Evolutionary conservation across 305 asterid species (phyloP).

Genomic region (Plantago rigida): DNA sequence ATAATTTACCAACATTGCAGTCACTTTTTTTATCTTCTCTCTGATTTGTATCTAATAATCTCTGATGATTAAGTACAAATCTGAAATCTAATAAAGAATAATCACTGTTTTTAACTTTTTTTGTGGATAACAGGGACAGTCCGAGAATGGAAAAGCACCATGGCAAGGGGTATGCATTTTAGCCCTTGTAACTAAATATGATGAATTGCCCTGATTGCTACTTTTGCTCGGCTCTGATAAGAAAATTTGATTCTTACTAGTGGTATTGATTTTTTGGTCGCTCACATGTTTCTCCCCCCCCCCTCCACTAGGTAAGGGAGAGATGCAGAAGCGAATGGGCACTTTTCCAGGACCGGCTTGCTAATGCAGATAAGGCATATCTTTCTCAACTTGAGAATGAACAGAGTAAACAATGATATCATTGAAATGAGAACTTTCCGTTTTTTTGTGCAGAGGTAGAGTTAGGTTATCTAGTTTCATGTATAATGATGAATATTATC

Average conservation of each 20-base stretch:
- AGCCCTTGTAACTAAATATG: neutral
- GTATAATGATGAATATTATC: conserved; percentile 1
- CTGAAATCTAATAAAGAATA: neutral
- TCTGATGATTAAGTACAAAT: no score
- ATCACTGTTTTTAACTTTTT: conserved; percentile 8
- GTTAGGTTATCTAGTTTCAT: conserved; percentile 3
- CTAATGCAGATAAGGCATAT: conserved; percentile 59
- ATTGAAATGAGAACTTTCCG: neutral
- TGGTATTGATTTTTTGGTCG: neutral
- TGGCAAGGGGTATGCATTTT: conserved; percentile 83
- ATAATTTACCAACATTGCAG: conserved; percentile 13
- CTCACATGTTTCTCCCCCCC: neutral
- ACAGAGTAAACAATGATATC: conserved; percentile 7
- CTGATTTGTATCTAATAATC: neutral
- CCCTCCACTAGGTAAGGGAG: conserved; percentile 42
- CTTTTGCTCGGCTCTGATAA: neutral
- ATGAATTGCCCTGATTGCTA: neutral
- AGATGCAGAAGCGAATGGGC: conserved; percentile 74
- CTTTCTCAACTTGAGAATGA: conserved; percentile 37
- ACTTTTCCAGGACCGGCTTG: conserved; percentile 65
- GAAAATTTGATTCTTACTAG: neutral
- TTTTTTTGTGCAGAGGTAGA: conserved; percentile 11
- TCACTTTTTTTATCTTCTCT: neutral
- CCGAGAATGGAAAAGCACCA: conserved; percentile 80
- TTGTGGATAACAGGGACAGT: conserved; percentile 52